Evolutionary conservation across 2,329 filamentous ascomycete genomes (phyloP).

Genomic region (Diatrype stigma): DNA sequence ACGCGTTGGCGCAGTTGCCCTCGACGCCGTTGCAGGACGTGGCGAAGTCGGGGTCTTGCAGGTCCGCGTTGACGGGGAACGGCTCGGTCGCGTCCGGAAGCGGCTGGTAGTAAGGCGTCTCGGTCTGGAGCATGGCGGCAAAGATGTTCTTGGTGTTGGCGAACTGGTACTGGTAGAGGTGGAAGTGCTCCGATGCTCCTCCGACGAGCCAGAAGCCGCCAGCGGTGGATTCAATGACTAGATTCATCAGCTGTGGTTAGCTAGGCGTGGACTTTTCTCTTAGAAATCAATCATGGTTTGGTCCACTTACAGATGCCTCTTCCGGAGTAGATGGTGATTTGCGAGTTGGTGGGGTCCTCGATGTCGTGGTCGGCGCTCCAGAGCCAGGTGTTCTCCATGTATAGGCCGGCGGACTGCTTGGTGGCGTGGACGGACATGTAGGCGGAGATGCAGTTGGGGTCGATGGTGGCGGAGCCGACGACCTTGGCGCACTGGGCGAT

Average conservation of each 20-base stretch:
- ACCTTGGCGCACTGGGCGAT: constrained; percentile 61
- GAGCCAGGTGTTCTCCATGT: constrained; percentile 42
- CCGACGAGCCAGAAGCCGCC: constrained; percentile 54
- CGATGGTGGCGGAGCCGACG: constrained; percentile 26
- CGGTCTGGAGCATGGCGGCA: constrained; percentile 59
- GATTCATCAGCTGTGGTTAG: constrained; percentile 6
- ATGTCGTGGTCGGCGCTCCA: constrained; percentile 48
- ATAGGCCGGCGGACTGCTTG: constrained; percentile 25
- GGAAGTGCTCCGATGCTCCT: constrained; percentile 56
- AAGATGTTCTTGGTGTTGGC: constrained; percentile 53
- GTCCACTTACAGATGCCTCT: constrained; percentile 40
- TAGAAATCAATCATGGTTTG: neutral
- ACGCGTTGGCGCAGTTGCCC: constrained; percentile 42
- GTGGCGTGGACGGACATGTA: constrained; percentile 37
- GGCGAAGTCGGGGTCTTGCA: constrained; percentile 47
- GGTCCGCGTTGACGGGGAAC: constrained; percentile 38
- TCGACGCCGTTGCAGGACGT: constrained; percentile 33
- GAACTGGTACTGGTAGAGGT: constrained; percentile 62
- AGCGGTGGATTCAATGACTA: constrained; percentile 31
- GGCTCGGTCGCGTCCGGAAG: constrained; percentile 50
- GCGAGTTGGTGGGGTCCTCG: constrained; percentile 43
- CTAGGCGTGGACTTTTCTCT: no score
- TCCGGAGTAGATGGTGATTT: constrained; percentile 49
- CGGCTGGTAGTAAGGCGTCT: constrained; percentile 62
- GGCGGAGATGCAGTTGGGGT: constrained; percentile 31